Evolutionary conservation across 1,139 yeast genomes (phyloP), one percentile per base, ranked within the genome.

Genomic region (Casaregolazyma suthepensis): DNA sequence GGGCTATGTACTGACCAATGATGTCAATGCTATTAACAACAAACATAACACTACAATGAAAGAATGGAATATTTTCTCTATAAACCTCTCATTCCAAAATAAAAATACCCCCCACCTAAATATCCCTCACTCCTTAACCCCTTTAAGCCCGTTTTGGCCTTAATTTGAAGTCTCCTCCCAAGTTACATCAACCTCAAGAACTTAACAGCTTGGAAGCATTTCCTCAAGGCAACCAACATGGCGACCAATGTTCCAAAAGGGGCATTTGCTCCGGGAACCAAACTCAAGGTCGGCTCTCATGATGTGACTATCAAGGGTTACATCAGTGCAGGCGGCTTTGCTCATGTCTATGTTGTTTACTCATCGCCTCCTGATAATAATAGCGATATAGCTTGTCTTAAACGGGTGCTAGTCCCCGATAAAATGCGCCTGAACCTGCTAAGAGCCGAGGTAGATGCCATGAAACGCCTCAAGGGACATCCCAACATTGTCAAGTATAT

Each of bases 401-500:
- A 86, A 68, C 74, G 93, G 56, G 94, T 86, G 17, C 78, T 83
- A 51, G 91, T 86, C 3, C 87, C 88, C 13, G 87, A 84, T 64
- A 87, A 86, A 69, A 75, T 77, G 54, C 87, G 85, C 9, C 74
- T 86, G 60, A 82, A 82, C 63, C 77, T 79, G 55, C 72, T 86
- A 56, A 70, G 94, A 47, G 85, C 85, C 56, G 95, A 86, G 66
- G 94, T 86, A 23, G 93, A 86, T 59, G 91, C 88, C 17, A 86
- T 86, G 94, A 57, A 90, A 67, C 77, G 94, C 49, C 75, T 93
- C 52, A 75, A 83, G 54, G 95, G 94, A 1, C 81, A 86, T 60
- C 79, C 81, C 23, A 84, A 87, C 63, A 83, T 93, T 59, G 98
- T 94, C 12, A 81, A 86, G 23, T 94, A 93, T 66, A 87, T 87